Evolutionary conservation across 208 protist genomes (phyloP).

Genomic region (Spongospora subterranea): DNA sequence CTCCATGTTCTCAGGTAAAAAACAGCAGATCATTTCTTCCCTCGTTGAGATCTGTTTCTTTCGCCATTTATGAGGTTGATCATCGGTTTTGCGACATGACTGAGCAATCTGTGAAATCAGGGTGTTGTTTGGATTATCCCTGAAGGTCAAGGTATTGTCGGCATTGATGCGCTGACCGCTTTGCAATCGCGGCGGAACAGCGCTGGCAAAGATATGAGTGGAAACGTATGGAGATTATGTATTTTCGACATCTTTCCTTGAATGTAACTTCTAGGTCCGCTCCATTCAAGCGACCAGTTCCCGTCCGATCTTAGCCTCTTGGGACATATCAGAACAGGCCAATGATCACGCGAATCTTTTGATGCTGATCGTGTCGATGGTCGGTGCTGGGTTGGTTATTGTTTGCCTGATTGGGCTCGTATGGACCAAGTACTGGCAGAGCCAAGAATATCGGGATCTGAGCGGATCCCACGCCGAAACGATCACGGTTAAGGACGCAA

Average conservation of each 20-base stretch:
- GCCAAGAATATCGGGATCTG: not conserved
- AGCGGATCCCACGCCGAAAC: not conserved
- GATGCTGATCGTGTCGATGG: not conserved
- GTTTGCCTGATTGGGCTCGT: not conserved
- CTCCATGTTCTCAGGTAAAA: not conserved
- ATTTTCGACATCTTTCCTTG: not conserved
- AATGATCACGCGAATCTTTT: not conserved
- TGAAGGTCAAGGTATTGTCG: not conserved
- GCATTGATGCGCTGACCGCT: not conserved
- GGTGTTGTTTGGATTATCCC: not conserved
- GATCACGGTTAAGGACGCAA: no score
- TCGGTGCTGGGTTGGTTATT: not conserved
- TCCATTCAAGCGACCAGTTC: not conserved
- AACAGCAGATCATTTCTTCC: not conserved
- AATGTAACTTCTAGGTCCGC: not conserved
- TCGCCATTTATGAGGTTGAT: no score
- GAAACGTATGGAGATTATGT: not conserved
- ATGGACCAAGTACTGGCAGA: not conserved
- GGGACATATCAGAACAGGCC: not conserved
- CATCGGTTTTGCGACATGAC: no score
- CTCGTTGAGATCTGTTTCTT: not conserved
- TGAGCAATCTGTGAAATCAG: no score
- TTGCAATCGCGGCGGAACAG: not conserved
- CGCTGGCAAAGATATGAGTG: not conserved
- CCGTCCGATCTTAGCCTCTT: not conserved